Evolutionary conservation across 2,329 filamentous ascomycete genomes (phyloP).

Genomic region (Penicillium sp.): DNA sequence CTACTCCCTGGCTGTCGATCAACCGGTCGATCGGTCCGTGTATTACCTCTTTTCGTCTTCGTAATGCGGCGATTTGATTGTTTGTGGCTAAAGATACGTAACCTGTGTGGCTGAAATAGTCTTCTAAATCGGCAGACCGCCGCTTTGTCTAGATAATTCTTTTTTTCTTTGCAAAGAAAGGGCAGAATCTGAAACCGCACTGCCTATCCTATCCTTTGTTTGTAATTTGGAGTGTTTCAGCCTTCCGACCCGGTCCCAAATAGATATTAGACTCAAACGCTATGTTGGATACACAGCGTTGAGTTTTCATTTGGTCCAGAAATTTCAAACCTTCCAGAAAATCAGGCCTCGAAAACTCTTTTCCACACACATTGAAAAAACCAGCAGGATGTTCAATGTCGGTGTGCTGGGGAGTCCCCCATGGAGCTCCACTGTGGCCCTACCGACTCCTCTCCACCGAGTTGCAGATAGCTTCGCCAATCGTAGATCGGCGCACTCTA

Average conservation of each 20-base stretch:
- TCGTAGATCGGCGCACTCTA: not conserved
- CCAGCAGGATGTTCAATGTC: not conserved
- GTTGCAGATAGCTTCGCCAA: not conserved
- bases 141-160: not conserved
- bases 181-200: not conserved
- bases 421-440: not conserved
- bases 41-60: not conserved
- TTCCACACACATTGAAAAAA: not conserved
- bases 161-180: not conserved
- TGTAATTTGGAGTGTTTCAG: not conserved
- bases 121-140: too few species aligned
- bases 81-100: not conserved
- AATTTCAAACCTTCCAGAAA: too few species aligned
- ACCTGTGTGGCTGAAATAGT: not conserved
- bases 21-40: not conserved
- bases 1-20: not conserved
- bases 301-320: too few species aligned
- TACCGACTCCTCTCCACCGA: not conserved
- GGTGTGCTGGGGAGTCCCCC: not conserved
- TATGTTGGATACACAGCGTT: too few species aligned
- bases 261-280: not conserved
- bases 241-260: not conserved
- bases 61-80: not conserved
- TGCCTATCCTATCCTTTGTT: not conserved
- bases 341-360: not conserved